These are phyloP conservation scores for Apiotrichum brassicae DNA, from an alignment of 1,284 basidiomycete genomes.

Conservation along the genomic window DNA sequence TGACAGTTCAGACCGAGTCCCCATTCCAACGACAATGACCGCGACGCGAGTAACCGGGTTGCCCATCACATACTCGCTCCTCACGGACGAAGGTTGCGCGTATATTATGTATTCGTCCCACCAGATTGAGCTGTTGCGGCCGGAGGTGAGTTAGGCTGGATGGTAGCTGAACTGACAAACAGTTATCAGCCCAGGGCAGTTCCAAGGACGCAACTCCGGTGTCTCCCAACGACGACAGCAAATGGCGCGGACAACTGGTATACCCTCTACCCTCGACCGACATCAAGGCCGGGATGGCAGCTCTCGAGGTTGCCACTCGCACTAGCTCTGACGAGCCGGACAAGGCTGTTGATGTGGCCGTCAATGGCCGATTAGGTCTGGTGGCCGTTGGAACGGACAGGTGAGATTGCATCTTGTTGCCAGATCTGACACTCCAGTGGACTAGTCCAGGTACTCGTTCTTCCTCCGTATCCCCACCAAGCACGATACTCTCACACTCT, in stretches of 20 bases:
- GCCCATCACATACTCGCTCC: slow-evolving; percentile 38
- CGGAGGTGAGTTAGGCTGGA: background rate
- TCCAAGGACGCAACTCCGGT: no score
- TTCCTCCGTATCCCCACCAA: slow-evolving; percentile 22
- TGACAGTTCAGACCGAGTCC: slow-evolving; percentile 9
- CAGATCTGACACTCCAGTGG: slow-evolving; percentile 42
- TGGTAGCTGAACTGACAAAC: no score
- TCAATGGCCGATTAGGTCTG: slow-evolving; percentile 79
- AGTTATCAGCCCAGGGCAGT: no score
- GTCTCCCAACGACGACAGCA: background rate
- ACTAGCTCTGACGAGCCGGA: slow-evolving; percentile 31
- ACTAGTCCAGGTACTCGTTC: slow-evolving; percentile 53
- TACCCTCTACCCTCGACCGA: slow-evolving; percentile 13
- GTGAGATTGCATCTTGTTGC: background rate
- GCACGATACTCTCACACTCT: slow-evolving; percentile 28
- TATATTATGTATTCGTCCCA: slow-evolving; percentile 38
- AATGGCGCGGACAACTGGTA: slow-evolving; percentile 8
- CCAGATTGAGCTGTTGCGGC: slow-evolving; percentile 12
- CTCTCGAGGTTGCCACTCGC: background rate
- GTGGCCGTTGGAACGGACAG: slow-evolving; percentile 68
- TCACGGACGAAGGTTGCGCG: slow-evolving; percentile 45
- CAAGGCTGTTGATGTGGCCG: slow-evolving; percentile 57
- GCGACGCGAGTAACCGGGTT: slow-evolving; percentile 23
- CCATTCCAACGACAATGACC: slow-evolving; percentile 19
- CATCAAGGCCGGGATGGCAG: slow-evolving; percentile 4